These are phyloP conservation scores for Coemansia sp. DNA, from an alignment of 371 early-diverging fungal species.

Conservation along the genomic window DNA sequence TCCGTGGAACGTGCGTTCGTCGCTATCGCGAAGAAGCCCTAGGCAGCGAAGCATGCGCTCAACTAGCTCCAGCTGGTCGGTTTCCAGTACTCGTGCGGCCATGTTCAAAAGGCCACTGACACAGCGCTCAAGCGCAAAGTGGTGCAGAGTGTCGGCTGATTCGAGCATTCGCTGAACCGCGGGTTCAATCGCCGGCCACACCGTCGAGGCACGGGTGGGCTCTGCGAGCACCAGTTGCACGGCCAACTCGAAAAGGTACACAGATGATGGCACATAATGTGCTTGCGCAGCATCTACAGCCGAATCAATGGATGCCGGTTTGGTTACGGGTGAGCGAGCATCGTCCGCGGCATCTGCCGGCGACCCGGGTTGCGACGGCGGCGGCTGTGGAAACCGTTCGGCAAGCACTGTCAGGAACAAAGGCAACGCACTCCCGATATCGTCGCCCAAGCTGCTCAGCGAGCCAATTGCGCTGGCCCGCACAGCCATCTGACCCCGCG, in stretches of 20 bases:
- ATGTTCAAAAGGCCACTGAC: slow-evolving; percentile 74
- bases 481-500: slow-evolving; percentile 35
- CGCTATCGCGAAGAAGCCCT: slow-evolving; percentile 47
- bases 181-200: slow-evolving; percentile 65
- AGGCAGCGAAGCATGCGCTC: slow-evolving; percentile 50
- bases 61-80: slow-evolving; percentile 20
- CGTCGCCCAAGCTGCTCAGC: slow-evolving; percentile 10
- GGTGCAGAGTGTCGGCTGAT: slow-evolving; percentile 68
- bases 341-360: slow-evolving; percentile 17
- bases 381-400: slow-evolving; percentile 33
- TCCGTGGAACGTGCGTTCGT: slow-evolving; percentile 29
- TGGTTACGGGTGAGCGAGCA: not conserved
- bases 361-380: slow-evolving; percentile 27
- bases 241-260: slow-evolving; percentile 43
- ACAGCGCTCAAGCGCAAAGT: slow-evolving; percentile 71
- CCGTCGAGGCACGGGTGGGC: slow-evolving; percentile 20
- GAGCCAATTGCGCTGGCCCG: slow-evolving; percentile 27
- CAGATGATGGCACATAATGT: slow-evolving; percentile 53
- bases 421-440: slow-evolving; percentile 11
- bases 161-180: slow-evolving; percentile 70
- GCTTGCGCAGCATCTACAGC: slow-evolving; percentile 49
- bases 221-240: slow-evolving; percentile 14
- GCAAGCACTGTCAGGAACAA: slow-evolving; percentile 26
- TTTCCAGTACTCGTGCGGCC: slow-evolving; percentile 44
- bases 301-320: not conserved